Evolutionary conservation across 768 basidiomycete species (phyloP).

Genomic region (Termitomyces sp.): DNA sequence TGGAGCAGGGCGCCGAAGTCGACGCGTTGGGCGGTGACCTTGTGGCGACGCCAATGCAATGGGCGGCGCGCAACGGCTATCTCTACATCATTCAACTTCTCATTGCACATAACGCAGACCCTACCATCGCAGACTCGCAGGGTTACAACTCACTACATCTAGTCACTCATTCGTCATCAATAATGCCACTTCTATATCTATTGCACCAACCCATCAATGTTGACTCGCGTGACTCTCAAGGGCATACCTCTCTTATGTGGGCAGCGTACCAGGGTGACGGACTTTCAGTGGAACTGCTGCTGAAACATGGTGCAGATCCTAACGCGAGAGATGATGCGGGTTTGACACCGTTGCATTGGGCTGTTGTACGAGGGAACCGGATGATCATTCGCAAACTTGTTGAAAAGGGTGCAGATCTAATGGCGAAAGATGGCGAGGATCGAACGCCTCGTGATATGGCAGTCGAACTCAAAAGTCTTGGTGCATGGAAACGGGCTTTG

Average conservation of each 20-base stretch:
- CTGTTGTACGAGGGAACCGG: constrained; percentile 91
- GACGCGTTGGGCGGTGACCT: constrained; percentile 94
- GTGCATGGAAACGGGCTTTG: constrained; percentile 84
- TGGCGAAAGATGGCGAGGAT: constrained; percentile 74
- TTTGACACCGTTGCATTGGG: constrained; percentile 93
- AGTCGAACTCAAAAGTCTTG: constrained; percentile 83
- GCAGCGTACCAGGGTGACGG: constrained; percentile 99
- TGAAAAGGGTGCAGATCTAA: constrained; percentile 81
- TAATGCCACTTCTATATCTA: constrained; percentile 91
- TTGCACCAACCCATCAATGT: constrained; percentile 91
- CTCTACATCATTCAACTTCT: constrained; percentile 93
- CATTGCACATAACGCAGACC: constrained; percentile 86
- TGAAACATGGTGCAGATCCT: constrained; percentile 82
- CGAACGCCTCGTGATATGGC: constrained; percentile 95
- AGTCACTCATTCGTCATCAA: constrained; percentile 88
- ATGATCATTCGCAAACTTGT: constrained; percentile 79
- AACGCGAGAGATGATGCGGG: constrained; percentile 75
- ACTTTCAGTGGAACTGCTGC: constrained; percentile 84
- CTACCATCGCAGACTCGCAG: constrained; percentile 85
- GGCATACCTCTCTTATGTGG: constrained; percentile 98
- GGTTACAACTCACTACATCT: constrained; percentile 96
- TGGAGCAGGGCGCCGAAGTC: constrained; percentile 92
- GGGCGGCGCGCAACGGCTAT: constrained; percentile 97
- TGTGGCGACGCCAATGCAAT: constrained; percentile 91
- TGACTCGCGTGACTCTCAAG: constrained; percentile 85